A percentile compares a stretch with the other conserved stretches of the same genome.
Evolutionary conservation across 768 basidiomycete genomes (phyloP).

Genomic region (Collybiopsis confluens): DNA sequence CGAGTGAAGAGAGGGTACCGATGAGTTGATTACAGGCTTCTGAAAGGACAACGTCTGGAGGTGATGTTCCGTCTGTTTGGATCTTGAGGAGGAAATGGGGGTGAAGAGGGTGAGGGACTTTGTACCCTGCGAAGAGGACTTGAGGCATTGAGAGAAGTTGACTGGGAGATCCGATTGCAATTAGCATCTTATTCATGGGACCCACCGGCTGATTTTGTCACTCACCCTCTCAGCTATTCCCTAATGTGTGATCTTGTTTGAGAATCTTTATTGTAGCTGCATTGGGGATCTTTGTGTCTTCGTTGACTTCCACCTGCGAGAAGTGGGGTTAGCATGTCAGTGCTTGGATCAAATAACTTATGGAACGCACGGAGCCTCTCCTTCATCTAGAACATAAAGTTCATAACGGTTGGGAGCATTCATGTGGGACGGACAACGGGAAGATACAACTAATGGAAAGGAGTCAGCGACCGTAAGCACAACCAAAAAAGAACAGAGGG

Average conservation of each 20-base stretch:
- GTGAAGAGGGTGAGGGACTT: slow-evolving; percentile 94
- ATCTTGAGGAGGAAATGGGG: slow-evolving; percentile 93
- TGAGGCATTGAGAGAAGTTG: slow-evolving; percentile 87
- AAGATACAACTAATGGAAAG: no score
- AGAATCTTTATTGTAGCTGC: slow-evolving; percentile 92
- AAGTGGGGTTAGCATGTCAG: slow-evolving; percentile 10
- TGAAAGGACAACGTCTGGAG: slow-evolving; percentile 80
- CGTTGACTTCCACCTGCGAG: slow-evolving; percentile 78
- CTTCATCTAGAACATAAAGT: slow-evolving; percentile 87
- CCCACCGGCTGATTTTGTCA: slow-evolving; percentile 10
- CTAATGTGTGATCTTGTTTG: slow-evolving; percentile 97
- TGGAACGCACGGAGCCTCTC: slow-evolving; percentile 82
- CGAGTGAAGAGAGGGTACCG: slow-evolving; percentile 58
- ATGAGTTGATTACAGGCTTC: slow-evolving; percentile 82
- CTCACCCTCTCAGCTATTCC: slow-evolving; percentile 91
- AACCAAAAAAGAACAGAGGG: slow-evolving; percentile 4
- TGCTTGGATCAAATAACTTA: slow-evolving; percentile 5
- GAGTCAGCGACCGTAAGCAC: no score
- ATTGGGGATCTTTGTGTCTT: slow-evolving; percentile 97
- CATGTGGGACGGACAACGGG: slow-evolving; percentile 38
- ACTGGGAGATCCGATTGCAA: slow-evolving; percentile 33
- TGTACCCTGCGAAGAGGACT: slow-evolving; percentile 96
- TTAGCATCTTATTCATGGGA: not conserved
- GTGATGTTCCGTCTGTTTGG: slow-evolving; percentile 85
- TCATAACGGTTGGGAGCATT: slow-evolving; percentile 95